Evolutionary conservation across 2,329 filamentous ascomycete species (phyloP).

Genomic region (Arthrocladium fulminans): DNA sequence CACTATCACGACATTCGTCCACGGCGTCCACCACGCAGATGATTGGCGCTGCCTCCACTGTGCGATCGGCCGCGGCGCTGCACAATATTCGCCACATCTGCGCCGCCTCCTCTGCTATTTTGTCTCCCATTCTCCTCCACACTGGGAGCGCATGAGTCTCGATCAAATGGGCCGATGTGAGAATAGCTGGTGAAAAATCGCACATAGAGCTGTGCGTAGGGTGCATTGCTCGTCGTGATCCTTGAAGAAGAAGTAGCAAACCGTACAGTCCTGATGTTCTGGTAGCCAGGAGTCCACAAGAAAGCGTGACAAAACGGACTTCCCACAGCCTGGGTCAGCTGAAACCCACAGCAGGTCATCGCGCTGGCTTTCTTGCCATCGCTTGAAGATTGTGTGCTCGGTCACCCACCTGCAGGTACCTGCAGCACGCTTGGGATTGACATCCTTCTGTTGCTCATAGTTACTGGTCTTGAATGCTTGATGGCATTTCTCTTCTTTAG

Average conservation of each 20-base stretch:
- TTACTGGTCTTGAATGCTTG: constrained; percentile 11
- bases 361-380: constrained; percentile 21
- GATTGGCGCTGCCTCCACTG: constrained; percentile 4
- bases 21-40: constrained; percentile 15
- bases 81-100: constrained; percentile 13
- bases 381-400: constrained; percentile 21
- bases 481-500: no score
- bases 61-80: background rate
- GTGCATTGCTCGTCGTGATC: constrained; percentile 29
- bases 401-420: constrained; percentile 31
- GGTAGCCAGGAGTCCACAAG: constrained; percentile 28
- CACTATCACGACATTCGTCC: constrained; percentile 13
- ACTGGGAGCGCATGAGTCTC: constrained; percentile 7
- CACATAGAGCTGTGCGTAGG: constrained; percentile 26
- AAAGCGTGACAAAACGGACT: constrained; percentile 31
- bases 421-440: constrained; percentile 24
- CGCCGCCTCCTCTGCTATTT: constrained; percentile 1
- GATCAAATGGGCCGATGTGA: constrained; percentile 22
- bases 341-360: constrained; percentile 32
- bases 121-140: constrained; percentile 11
- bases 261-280: constrained; percentile 12
- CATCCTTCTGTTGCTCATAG: constrained; percentile 27
- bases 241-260: constrained; percentile 34
- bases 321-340: constrained; percentile 35
- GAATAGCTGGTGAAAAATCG: constrained; percentile 33